Base-by-base conservation (phyloP, 2,329 filamentous ascomycete genomes). In the Phaeosphaeriaceae sp. region DNA sequence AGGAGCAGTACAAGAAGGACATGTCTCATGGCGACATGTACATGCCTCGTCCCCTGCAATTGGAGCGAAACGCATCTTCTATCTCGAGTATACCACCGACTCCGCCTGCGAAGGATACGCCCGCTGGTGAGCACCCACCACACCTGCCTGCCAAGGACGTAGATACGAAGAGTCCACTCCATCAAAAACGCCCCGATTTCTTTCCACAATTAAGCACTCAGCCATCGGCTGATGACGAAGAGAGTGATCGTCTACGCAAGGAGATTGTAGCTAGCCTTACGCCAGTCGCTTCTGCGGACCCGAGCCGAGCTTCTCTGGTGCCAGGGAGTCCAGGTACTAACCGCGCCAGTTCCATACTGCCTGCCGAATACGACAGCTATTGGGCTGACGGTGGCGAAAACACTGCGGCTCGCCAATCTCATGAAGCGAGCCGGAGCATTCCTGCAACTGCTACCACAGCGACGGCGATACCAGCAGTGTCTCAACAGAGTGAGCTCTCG, bases 181-280 rank as follows among this genome's bases (percentile, higher is more conserved):
- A 55, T 52, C 63, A 66, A 10, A 65, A 67, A 22, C 67, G 72
- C 10, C 74, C 74, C 10, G 50, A 59, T 11, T 68, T 77, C 42
- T 50, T 74, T 23, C 64, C 71, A 19, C 71, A 78, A 48, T 57
- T 82, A 49, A 86, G 84, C 68, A 85, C 83, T 0, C 82, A 82
- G 10, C 82, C 83, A 8, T 80, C 79, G 8, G 83, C 84, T 0
- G 83, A 87, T 28, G 81, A 89, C 58, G 86, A 89, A 64, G 90
- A 93, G 68, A 93, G 86, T 68, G 91, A 94, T 64, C 83, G 86
- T 56, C 75, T 94, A 49, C 84, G 88, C 26, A 89, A 92, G 59
- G 91, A 94, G 67, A 94, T 94, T 55, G 87, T 92, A 54, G 87
- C 86, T 58, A 91, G 88, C 44, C 80, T 94, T 1, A 72, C 58